A percentile compares a stretch with the other conserved stretches of the same genome.
These are phyloP conservation scores for Coelastrella sp. DNA, from an alignment of 139 green algal species.

Conservation along the genomic window DNA sequence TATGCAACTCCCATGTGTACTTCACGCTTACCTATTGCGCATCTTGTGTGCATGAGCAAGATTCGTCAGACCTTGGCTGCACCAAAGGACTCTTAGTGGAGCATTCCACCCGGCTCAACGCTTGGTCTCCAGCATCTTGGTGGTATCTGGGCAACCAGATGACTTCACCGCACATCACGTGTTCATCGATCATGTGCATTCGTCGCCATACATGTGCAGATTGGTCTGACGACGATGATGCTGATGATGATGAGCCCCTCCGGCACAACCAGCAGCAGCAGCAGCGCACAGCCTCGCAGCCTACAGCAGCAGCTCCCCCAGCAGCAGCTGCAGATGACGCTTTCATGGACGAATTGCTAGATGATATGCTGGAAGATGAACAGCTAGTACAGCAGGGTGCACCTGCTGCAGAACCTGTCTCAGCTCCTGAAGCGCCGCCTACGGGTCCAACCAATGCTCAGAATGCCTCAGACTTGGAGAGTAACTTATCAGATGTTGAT, in stretches of 20 bases:
- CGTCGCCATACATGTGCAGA: neutral
- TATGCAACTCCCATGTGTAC: too few species aligned
- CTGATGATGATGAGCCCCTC: neutral
- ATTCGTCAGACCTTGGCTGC: too few species aligned
- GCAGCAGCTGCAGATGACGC: neutral
- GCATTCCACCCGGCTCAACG: too few species aligned
- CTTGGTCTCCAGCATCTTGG: neutral
- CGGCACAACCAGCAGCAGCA: neutral
- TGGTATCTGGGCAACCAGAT: neutral
- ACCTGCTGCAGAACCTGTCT: too few species aligned
- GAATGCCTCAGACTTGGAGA: too few species aligned
- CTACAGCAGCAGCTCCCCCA: neutral
- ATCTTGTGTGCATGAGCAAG: too few species aligned
- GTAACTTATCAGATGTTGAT: too few species aligned
- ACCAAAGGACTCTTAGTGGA: too few species aligned
- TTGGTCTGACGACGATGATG: constrained; percentile 42
- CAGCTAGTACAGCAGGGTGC: neutral
- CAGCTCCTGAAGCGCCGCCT: too few species aligned
- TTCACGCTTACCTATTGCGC: too few species aligned
- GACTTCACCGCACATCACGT: neutral
- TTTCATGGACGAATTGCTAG: neutral
- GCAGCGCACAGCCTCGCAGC: neutral
- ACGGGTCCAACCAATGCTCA: too few species aligned
- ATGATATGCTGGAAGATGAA: constrained; percentile 14
- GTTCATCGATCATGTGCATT: too few species aligned